A percentile compares a stretch with the other conserved stretches of the same genome.
Evolutionary conservation across 371 early-diverging fungal genomes (phyloP).

Genomic region (Globomyces sp.): DNA sequence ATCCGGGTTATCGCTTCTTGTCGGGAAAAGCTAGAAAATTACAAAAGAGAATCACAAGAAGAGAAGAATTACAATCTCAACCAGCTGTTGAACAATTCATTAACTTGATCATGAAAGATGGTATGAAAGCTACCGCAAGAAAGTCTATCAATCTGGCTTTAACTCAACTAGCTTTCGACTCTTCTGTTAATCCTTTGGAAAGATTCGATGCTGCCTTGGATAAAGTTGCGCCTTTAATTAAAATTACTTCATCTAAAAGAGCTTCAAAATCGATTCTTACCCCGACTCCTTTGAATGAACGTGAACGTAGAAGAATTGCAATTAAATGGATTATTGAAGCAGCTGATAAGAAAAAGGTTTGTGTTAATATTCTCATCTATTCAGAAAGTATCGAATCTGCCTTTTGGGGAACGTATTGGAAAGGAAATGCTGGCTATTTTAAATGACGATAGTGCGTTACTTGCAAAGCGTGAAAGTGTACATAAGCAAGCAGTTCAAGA

Average conservation of each 20-base stretch:
- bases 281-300: constrained; percentile 75
- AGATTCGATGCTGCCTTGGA: constrained; percentile 70
- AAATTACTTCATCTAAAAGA: constrained; percentile 64
- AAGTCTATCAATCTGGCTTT: neutral
- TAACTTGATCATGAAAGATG: constrained; percentile 44
- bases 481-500: constrained; percentile 69
- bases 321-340: constrained; percentile 89
- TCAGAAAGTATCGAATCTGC: constrained; percentile 34
- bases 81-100: constrained; percentile 23
- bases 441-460: constrained; percentile 67
- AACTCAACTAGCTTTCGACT: neutral
- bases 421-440: constrained; percentile 78
- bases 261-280: constrained; percentile 80
- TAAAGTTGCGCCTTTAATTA: constrained; percentile 73
- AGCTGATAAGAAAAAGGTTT: constrained; percentile 52
- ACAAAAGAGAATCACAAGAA: too few relatives aligned
- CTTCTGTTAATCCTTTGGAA: neutral
- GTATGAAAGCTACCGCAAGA: constrained; percentile 34
- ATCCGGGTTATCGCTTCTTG: too few relatives aligned
- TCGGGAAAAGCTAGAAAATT: too few relatives aligned
- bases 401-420: constrained; percentile 71
- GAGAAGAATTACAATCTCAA: neutral
- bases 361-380: too few relatives aligned
- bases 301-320: constrained; percentile 77
- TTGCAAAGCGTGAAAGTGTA: constrained; percentile 58